Conservation (phyloP, 345 rosid species). For the Brassica cretica region DNA sequence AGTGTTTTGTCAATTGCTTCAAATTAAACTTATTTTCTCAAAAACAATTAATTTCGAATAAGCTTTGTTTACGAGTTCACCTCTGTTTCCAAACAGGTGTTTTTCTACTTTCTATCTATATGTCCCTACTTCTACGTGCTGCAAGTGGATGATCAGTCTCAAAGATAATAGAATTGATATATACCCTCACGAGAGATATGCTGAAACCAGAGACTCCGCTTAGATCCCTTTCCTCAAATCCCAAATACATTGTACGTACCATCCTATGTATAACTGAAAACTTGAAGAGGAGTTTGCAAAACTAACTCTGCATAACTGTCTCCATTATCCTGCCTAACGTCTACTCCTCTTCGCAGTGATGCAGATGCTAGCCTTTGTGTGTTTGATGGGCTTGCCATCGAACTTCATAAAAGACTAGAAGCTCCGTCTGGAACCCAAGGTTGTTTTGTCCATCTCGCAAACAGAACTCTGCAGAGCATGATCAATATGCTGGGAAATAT, state of each 20-base stretch:
- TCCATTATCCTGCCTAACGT: too few species aligned
- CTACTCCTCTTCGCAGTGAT: too few species aligned
- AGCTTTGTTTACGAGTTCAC: not conserved
- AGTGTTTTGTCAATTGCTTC: not conserved
- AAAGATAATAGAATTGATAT: too few species aligned
- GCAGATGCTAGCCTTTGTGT: too few species aligned
- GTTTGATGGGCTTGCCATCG: too few species aligned
- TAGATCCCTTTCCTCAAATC: not conserved
- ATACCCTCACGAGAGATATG: too few species aligned
- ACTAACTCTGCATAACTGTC: too few species aligned
- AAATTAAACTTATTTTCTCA: too few species aligned
- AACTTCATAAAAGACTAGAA: not conserved
- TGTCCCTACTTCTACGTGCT: too few species aligned
- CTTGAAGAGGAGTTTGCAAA: not conserved
- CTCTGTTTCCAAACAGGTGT: not conserved
- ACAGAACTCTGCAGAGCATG: constrained; percentile 40
- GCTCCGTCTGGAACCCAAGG: not conserved
- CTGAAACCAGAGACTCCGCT: not conserved
- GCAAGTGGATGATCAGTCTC: too few species aligned
- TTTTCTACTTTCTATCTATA: too few species aligned
- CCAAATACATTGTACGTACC: not conserved
- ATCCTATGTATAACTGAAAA: not conserved
- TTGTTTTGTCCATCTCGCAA: too few species aligned
- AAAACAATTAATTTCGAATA: not conserved
- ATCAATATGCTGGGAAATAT: constrained; percentile 70